Conservation (phyloP, 139 green algal species). For the Micromonas commoda region DNA sequence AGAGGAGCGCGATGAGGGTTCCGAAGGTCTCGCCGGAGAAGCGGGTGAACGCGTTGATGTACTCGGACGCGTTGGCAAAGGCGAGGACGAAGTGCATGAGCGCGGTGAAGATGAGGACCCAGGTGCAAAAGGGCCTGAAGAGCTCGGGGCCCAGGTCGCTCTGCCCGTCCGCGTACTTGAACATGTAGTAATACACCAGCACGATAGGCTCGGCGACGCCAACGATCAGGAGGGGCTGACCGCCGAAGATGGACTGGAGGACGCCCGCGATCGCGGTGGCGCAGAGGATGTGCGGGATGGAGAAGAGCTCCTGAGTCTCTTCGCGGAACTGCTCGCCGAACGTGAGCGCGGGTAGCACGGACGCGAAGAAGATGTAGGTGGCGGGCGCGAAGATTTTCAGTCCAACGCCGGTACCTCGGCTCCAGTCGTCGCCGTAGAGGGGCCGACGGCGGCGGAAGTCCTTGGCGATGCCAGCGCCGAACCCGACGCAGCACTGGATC, state of each 20-base stretch:
- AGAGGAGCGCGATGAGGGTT: conserved; percentile 80
- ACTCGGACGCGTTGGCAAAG: conserved; percentile 41
- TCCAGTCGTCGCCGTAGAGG: conserved; percentile 15
- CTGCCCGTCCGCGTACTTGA: conserved; percentile 43
- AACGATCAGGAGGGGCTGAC: conserved; percentile 86
- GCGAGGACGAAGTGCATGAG: conserved; percentile 57
- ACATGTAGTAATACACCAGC: conserved; percentile 74
- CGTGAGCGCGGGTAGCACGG: conserved; percentile 69
- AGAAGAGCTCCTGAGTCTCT: conserved; percentile 51
- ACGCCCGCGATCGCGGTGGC: conserved; percentile 63
- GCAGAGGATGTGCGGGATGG: conserved; percentile 57
- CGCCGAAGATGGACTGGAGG: conserved; percentile 65
- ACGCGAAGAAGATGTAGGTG: conserved; percentile 78
- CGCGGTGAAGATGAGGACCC: conserved; percentile 66
- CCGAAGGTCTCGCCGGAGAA: conserved; percentile 83
- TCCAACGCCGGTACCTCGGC: conserved; percentile 36
- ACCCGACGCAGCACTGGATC: background rate
- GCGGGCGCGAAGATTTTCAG: conserved; percentile 70
- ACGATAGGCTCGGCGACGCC: conserved; percentile 84
- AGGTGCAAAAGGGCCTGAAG: conserved; percentile 65
- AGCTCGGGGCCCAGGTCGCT: conserved; percentile 22
- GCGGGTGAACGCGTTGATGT: conserved; percentile 62
- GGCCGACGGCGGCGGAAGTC: background rate
- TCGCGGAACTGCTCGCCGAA: conserved; percentile 73
- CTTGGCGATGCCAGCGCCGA: background rate